A percentile compares a stretch with the other conserved stretches of the same genome.
phyloP scores from a whole-genome alignment of 352 stramenopile genomes.

The Poterioochromonas sp. region DNA sequence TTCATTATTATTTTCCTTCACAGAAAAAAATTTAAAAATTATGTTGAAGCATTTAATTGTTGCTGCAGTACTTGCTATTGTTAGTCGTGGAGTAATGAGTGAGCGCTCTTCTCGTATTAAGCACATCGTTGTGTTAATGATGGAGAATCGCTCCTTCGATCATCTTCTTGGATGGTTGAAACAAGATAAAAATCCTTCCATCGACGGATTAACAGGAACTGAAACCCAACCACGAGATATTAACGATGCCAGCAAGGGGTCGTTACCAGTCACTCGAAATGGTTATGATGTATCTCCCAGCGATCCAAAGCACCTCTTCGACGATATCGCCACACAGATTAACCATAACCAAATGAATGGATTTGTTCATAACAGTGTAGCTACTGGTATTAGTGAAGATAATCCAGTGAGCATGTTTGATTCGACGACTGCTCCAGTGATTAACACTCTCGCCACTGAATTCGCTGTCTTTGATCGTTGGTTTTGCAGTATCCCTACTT shows the following conservation, averaged over 20 bases:
- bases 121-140: constrained; percentile 42
- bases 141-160: constrained; percentile 44
- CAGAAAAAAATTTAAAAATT: no score
- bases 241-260: constrained; percentile 1
- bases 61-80: no score
- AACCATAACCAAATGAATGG: constrained; percentile 33
- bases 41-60: no score
- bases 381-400: not conserved
- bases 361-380: not conserved
- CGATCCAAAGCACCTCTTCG: constrained; percentile 35
- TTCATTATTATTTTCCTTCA: no score
- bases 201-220: constrained; percentile 32
- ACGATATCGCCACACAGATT: constrained; percentile 29
- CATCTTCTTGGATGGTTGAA: constrained; percentile 42
- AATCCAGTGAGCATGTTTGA: constrained; percentile 40
- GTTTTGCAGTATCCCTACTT: constrained; percentile 39
- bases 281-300: constrained; percentile 29
- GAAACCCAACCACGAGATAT: constrained; percentile 23
- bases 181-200: not conserved
- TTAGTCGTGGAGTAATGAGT: no score
- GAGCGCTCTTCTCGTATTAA: constrained; percentile 33
- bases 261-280: constrained; percentile 16
- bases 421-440: constrained; percentile 35
- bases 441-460: constrained; percentile 40
- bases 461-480: constrained; percentile 40